A percentile compares a stretch with the other conserved stretches of the same genome.
Evolutionary conservation across 371 early-diverging fungal species (phyloP).

Genomic region (Mortierella sp.): DNA sequence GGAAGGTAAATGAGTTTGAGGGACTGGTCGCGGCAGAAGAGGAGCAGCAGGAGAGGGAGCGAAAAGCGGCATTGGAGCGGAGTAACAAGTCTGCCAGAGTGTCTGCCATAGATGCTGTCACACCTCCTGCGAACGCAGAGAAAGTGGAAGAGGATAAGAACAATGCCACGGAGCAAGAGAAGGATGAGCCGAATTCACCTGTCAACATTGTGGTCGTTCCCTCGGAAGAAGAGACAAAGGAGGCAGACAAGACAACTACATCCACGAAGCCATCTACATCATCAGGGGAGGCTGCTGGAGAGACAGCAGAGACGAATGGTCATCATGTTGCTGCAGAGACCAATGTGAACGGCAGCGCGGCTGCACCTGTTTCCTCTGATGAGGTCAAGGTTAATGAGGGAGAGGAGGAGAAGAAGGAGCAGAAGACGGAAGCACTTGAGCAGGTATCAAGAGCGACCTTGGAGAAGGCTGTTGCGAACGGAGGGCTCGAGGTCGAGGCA

Average conservation of each 20-base stretch:
- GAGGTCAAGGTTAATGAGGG: slow-evolving; percentile 5
- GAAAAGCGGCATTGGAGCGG: slow-evolving; percentile 13
- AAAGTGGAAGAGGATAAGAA: neutral
- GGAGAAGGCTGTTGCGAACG: slow-evolving; percentile 11
- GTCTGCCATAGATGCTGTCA: neutral
- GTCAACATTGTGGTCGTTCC: slow-evolving; percentile 47
- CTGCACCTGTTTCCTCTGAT: slow-evolving; percentile 3
- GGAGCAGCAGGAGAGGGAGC: slow-evolving; percentile 26
- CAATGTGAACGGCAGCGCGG: neutral
- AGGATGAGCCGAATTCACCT: slow-evolving; percentile 8
- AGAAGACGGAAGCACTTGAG: neutral
- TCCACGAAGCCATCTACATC: too few species aligned
- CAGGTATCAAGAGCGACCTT: slow-evolving; percentile 5
- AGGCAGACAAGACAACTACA: neutral
- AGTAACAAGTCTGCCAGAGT: neutral
- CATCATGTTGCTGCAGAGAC: neutral
- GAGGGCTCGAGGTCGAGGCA: slow-evolving; percentile 9
- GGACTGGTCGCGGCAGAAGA: slow-evolving; percentile 53
- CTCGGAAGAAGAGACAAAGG: slow-evolving; percentile 17
- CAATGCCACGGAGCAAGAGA: neutral
- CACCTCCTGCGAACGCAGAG: neutral
- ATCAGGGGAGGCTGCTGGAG: neutral
- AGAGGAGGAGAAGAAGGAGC: neutral
- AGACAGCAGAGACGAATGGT: too few species aligned
- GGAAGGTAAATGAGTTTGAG: slow-evolving; percentile 54